Percentiles rank a stretch among this genome's conserved stretches.
phyloP scores from a whole-genome alignment of 805 yeast species.

The Metschnikowia proteae region DNA sequence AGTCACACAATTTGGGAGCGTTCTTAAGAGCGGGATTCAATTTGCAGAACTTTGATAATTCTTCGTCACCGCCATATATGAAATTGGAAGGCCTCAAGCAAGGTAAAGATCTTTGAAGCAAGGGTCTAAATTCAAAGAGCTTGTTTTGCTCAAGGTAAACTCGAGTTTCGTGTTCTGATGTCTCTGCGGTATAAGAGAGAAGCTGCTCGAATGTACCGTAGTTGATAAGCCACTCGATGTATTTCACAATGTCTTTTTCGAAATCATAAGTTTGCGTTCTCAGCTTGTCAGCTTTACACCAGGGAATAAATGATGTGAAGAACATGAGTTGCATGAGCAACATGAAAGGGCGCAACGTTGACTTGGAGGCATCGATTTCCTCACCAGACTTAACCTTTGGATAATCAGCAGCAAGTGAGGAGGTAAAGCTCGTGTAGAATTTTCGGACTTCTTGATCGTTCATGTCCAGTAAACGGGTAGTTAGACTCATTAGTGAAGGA shows the following conservation, averaged over 20 bases:
- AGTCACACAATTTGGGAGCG: conserved; percentile 31
- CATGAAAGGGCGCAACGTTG: conserved; percentile 34
- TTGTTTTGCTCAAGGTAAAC: conserved; percentile 40
- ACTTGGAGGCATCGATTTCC: conserved; percentile 30
- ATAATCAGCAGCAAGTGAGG: conserved; percentile 25
- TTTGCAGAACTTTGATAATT: conserved; percentile 26
- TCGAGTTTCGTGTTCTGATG: conserved; percentile 35
- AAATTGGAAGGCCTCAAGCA: conserved; percentile 50
- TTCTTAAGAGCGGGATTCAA: conserved; percentile 24
- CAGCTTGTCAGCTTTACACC: conserved; percentile 55
- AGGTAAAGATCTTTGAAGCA: conserved; percentile 66
- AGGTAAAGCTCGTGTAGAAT: conserved; percentile 40
- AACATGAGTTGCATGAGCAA: conserved; percentile 47
- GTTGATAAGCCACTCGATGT: conserved; percentile 55
- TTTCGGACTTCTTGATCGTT: conserved; percentile 30
- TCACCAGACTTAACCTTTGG: conserved; percentile 19
- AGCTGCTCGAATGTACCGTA: conserved; percentile 71
- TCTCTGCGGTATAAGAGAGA: conserved; percentile 57
- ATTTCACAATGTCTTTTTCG: conserved; percentile 51
- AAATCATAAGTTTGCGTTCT: conserved; percentile 50
- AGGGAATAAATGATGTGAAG: conserved; percentile 54
- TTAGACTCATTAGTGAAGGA: conserved; percentile 52
- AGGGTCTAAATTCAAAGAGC: conserved; percentile 61
- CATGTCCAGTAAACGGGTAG: conserved; percentile 42
- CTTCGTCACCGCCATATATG: conserved; percentile 43